Percentiles rank a stretch among this genome's conserved stretches.
phyloP scores from a whole-genome alignment of 805 yeast species.

The Lachancea mirantina region DNA sequence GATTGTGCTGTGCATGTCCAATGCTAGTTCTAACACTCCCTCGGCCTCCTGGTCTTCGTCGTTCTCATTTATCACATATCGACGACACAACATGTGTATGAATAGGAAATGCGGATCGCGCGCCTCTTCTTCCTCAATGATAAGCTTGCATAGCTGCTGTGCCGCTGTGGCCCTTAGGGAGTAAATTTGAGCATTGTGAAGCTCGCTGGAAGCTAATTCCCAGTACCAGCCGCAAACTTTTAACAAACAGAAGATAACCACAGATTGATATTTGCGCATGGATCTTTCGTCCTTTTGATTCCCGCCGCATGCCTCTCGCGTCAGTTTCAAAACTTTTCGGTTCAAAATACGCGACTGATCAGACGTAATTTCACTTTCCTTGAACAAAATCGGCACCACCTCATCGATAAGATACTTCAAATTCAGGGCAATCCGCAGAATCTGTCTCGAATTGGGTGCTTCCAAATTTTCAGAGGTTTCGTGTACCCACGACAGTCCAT shows the following conservation, averaged over 20 bases:
- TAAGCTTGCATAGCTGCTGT: slow-evolving; percentile 58
- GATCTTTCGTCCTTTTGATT: slow-evolving; percentile 48
- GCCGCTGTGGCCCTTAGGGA: slow-evolving; percentile 59
- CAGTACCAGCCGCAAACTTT: slow-evolving; percentile 77
- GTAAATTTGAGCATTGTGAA: slow-evolving; percentile 62
- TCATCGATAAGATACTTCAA: slow-evolving; percentile 67
- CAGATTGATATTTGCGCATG: slow-evolving; percentile 57
- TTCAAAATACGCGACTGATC: slow-evolving; percentile 57
- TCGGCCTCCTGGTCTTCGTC: slow-evolving; percentile 55
- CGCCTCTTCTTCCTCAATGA: slow-evolving; percentile 54
- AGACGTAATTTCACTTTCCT: slow-evolving; percentile 40
- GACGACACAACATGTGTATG: slow-evolving; percentile 67
- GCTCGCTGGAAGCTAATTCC: slow-evolving; percentile 48
- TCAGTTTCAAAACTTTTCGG: slow-evolving; percentile 50
- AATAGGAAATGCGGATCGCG: slow-evolving; percentile 47
- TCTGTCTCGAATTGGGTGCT: slow-evolving; percentile 59
- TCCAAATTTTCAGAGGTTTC: slow-evolving; percentile 6
- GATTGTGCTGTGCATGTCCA: slow-evolving; percentile 72
- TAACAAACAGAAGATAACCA: slow-evolving; percentile 60
- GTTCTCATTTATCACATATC: slow-evolving; percentile 59
- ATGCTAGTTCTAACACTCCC: slow-evolving; percentile 79
- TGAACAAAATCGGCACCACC: slow-evolving; percentile 60
- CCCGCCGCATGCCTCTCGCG: slow-evolving; percentile 75
- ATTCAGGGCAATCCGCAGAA: slow-evolving; percentile 61
- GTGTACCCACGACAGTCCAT: slow-evolving; percentile 6